Evolutionary conservation across 2,329 filamentous ascomycete species (phyloP), one percentile per base, ranked within the genome.

Genomic region (Bipolaris gigantea): DNA sequence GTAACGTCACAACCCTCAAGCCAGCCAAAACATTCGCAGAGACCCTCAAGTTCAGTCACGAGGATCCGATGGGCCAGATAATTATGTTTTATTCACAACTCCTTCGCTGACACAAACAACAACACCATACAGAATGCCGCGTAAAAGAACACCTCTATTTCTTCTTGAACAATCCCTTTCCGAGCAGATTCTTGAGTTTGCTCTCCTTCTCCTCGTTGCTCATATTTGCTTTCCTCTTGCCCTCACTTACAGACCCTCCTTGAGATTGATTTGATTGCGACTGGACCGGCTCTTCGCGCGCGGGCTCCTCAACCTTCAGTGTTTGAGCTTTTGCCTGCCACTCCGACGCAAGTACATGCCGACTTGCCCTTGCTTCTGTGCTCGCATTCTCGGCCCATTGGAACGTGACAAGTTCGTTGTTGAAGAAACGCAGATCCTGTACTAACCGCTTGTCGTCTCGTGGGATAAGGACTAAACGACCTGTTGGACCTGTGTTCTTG

Each of bases 371-470:
- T 4, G 81, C 82, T 10, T 80, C 76, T 1, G 76, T 66, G n/a
- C 82, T 79, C 1, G 86, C 88, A 34, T 74, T 79, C 42, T 87
- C 82, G 18, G 85, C 84, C 89, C 91, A 96, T 1, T 85, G 76
- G 56, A 96, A 83, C 55, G 88, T 93, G 39, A 97, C 78, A 8
- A 96, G 78, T 30, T 92, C 86, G 32, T 85, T 82, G 6, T 86
- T 86, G 3, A 81, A 82, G 58, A 97, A 83, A 13, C 86, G 85
- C 62, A 96, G 82, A 52, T 87, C 85, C 47, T 82, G 80, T 53
- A 97, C 89, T n/a, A 97, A 77, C 40, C 72, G 82, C 69, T 81
- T 81, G 33, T 74, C 71, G 7, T 75, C 73, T 41, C 77, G 77
- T 11, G 74, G 75, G 1, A 79, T 73, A 16, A 76, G 67, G 9